Conservation (phyloP, 352 stramenopile genomes). For the Peronospora farinosa region DNA sequence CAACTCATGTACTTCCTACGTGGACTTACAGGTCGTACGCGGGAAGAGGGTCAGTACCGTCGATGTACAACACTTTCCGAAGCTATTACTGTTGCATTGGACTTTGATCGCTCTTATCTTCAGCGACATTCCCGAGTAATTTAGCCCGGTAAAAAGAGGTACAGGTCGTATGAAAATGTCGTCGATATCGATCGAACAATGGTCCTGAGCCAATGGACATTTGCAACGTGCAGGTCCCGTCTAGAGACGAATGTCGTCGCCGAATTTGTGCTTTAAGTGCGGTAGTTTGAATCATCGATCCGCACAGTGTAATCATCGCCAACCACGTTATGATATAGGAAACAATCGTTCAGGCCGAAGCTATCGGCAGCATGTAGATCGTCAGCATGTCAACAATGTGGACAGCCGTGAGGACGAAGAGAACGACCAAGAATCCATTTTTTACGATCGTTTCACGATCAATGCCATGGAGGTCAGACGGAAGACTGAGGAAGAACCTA, state of each 20-base stretch:
- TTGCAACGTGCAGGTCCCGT: slow-evolving; percentile 6
- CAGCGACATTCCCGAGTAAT: not conserved
- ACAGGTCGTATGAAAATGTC: slow-evolving; percentile 12
- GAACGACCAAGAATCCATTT: not conserved
- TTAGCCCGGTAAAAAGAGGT: slow-evolving; percentile 3
- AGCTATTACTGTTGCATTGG: slow-evolving; percentile 15
- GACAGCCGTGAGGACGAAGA: not conserved
- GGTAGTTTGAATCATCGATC: slow-evolving; percentile 4
- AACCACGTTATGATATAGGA: slow-evolving; percentile 1
- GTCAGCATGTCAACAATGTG: slow-evolving; percentile 4
- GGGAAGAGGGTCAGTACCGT: slow-evolving; percentile 26
- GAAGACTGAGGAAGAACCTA: not conserved
- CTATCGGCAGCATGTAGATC: not conserved
- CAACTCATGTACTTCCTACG: slow-evolving; percentile 7
- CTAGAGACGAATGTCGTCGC: slow-evolving; percentile 11
- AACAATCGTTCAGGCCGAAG: not conserved
- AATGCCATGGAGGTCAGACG: not conserved
- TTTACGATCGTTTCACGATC: not conserved
- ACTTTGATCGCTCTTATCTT: slow-evolving; percentile 1
- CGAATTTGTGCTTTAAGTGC: slow-evolving; percentile 15
- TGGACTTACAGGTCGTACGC: slow-evolving; percentile 5
- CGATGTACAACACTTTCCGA: slow-evolving; percentile 15
- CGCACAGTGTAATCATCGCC: slow-evolving; percentile 4
- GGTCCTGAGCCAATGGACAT: slow-evolving; percentile 14
- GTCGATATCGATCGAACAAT: slow-evolving; percentile 3